These are phyloP conservation scores for barley (Hordeum vulgare) DNA, from an alignment of 176 grass and related monocot genomes.

Conservation along the genomic window DNA sequence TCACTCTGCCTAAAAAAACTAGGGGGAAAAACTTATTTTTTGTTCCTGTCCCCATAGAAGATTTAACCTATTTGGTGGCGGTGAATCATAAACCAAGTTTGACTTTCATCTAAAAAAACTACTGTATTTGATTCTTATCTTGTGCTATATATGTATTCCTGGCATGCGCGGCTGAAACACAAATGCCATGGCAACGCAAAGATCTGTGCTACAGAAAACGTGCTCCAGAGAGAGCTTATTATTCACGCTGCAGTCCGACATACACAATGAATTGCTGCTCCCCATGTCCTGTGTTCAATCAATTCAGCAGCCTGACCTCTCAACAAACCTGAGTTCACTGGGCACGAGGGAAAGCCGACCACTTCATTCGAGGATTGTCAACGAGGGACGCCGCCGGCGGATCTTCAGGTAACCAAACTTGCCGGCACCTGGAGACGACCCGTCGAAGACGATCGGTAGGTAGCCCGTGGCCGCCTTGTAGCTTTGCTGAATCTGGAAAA, in stretches of 20 bases:
- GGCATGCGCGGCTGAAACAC: too few relatives aligned
- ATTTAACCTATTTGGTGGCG: too few relatives aligned
- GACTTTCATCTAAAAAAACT: too few relatives aligned
- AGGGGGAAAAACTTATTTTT: too few relatives aligned
- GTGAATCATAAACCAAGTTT: too few relatives aligned
- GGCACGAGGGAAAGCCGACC: neutral
- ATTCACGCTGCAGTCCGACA: neutral
- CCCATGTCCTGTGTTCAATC: neutral
- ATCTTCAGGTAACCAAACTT: slow-evolving; percentile 87
- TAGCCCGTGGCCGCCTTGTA: slow-evolving; percentile 81
- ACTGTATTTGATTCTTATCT: too few relatives aligned
- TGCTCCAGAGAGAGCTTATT: neutral
- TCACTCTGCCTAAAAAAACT: too few relatives aligned
- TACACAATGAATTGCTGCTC: neutral
- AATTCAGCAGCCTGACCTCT: neutral
- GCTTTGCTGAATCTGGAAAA: slow-evolving; percentile 78
- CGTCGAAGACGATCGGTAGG: slow-evolving; percentile 64
- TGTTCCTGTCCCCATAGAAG: too few relatives aligned
- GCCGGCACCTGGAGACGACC: slow-evolving; percentile 77
- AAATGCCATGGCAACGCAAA: neutral
- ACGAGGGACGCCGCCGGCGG: neutral
- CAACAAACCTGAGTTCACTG: neutral
- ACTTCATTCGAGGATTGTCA: neutral
- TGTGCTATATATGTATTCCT: neutral
- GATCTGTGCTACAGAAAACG: neutral